Conservation (phyloP, 345 rosid genomes). For the Syzygium grande region DNA sequence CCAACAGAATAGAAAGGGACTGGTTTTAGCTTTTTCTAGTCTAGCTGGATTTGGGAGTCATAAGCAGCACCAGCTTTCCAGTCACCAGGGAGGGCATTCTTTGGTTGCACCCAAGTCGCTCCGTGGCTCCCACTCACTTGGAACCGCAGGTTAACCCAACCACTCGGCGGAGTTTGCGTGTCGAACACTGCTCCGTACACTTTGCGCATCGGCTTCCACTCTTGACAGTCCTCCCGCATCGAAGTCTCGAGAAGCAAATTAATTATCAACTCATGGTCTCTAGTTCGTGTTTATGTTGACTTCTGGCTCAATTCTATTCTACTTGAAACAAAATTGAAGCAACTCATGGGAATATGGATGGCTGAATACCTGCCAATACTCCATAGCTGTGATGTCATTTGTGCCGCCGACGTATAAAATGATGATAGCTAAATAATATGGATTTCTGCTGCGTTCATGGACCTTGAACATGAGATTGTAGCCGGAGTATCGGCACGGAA, state of each 20-base stretch:
- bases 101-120: slow-evolving; percentile 47
- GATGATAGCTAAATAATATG: slow-evolving; percentile 56
- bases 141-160: slow-evolving; percentile 38
- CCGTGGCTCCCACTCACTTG: slow-evolving; percentile 36
- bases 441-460: slow-evolving; percentile 58
- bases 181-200: slow-evolving; percentile 72
- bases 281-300: neutral
- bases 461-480: slow-evolving; percentile 48
- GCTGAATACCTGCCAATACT: slow-evolving; percentile 53
- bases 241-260: neutral
- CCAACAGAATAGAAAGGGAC: neutral
- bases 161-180: slow-evolving; percentile 48
- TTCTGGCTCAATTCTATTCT: neutral
- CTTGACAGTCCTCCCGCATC: slow-evolving; percentile 45
- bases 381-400: slow-evolving; percentile 48
- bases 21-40: slow-evolving; percentile 5
- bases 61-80: slow-evolving; percentile 68
- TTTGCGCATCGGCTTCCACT: slow-evolving; percentile 71
- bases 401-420: slow-evolving; percentile 44
- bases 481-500: slow-evolving; percentile 47
- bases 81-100: slow-evolving; percentile 36
- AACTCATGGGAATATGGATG: neutral
- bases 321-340: neutral
- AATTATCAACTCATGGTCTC: neutral
- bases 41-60: slow-evolving; percentile 42